Base-by-base conservation (phyloP, 2,329 filamentous ascomycete genomes). In the Microdochium paspali region DNA sequence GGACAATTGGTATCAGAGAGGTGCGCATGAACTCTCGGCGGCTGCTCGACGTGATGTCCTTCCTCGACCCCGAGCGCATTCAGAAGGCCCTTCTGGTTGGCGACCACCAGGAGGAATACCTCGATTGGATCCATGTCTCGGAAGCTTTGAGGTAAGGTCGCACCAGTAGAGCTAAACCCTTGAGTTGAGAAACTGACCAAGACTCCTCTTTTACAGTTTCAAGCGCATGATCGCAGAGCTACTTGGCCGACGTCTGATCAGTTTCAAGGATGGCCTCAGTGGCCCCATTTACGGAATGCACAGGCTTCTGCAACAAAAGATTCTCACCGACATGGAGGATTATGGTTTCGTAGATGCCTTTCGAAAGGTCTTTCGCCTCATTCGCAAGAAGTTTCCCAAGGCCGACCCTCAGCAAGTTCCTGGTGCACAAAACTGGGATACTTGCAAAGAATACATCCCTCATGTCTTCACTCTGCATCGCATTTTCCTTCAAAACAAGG, bases 1-100 rank as follows among this genome's bases (percentile, higher is more conserved):
- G 54, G 53, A 51, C 54, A 7, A 55, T 57, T 23, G 54, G 53
- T 12, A 53, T 57, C 20, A 46, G 51, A 23, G 55, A 56, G 30
- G 30, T 58, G 12, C 26, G 44, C 2, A 43, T 46, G 7, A 48
- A 52, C 26, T 45, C 48, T 18, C 48, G 53, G 3, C 48, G 49
- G 7, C 47, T 58, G 10, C 51, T 58, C 13, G 49, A 56, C 15
- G 48, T 58, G 18, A 31, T 58, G 25, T 48, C 55, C 3, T 56
- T 58, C 44, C 35, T 58, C 3, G 51, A 56, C 24, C 46, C 49
- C 13, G 54, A 55, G 23, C 46, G 24, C 18, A 58, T 58, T 24
- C 55, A 49, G 15, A 51, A 51, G 42, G 46, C 46, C 18, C 49
- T 58, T 31, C 35, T 58, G 4, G 50, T 58, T 15, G 51, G 50